These are phyloP conservation scores for Lachancea mirantina DNA, from an alignment of 805 yeast genomes.

Conservation along the genomic window DNA sequence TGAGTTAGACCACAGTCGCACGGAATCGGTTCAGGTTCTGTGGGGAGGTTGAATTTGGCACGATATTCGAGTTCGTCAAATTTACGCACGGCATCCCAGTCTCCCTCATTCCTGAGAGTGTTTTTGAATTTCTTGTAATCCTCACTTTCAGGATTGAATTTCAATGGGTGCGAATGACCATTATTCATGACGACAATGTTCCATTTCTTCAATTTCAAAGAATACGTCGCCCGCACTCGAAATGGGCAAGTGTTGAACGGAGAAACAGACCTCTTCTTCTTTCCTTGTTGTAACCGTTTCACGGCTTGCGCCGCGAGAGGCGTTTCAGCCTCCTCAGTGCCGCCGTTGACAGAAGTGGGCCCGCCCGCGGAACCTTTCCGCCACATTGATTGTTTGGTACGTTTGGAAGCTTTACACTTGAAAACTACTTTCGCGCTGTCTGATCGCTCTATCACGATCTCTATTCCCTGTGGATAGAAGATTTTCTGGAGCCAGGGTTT, in stretches of 20 bases:
- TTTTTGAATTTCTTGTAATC: slow-evolving; percentile 32
- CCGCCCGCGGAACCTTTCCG: slow-evolving; percentile 6
- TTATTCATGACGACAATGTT: slow-evolving; percentile 54
- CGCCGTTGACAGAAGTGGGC: neutral
- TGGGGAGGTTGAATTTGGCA: slow-evolving; percentile 27
- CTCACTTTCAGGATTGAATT: slow-evolving; percentile 30
- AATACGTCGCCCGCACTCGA: slow-evolving; percentile 55
- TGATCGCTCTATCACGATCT: slow-evolving; percentile 54
- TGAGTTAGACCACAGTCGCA: slow-evolving; percentile 34
- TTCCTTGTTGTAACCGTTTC: slow-evolving; percentile 8
- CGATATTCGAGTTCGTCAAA: slow-evolving; percentile 33
- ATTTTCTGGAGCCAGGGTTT: slow-evolving; percentile 57
- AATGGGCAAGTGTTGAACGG: slow-evolving; percentile 49
- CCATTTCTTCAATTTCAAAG: slow-evolving; percentile 48
- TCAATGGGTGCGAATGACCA: slow-evolving; percentile 48
- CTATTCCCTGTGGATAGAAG: slow-evolving; percentile 42
- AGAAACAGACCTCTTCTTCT: slow-evolving; percentile 28
- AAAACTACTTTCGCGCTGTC: slow-evolving; percentile 56
- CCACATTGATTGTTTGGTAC: slow-evolving; percentile 22
- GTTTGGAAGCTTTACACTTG: slow-evolving; percentile 44
- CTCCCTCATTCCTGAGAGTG: slow-evolving; percentile 21
- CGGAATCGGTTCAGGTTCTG: slow-evolving; percentile 26
- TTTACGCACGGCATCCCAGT: slow-evolving; percentile 29
- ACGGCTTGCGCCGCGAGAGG: slow-evolving; percentile 7
- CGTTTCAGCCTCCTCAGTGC: slow-evolving; percentile 9